Conservation (phyloP, 2,329 filamentous ascomycete genomes). For the Pleomassaria siparia region DNA sequence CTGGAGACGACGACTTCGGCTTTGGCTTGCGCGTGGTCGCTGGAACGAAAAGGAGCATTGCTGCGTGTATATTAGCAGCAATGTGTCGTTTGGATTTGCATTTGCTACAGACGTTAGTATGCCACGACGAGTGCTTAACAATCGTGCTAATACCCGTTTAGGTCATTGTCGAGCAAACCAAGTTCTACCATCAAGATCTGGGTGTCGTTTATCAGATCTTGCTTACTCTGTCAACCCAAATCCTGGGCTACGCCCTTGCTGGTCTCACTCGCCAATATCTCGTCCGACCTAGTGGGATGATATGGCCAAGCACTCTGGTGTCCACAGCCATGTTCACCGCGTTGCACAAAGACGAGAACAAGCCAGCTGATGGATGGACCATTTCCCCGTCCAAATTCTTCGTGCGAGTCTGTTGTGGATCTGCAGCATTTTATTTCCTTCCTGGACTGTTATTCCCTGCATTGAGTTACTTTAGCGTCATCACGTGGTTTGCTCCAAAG, state of each 20-base stretch:
- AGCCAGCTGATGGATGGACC: conserved; percentile 77
- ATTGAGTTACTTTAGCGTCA: conserved; percentile 83
- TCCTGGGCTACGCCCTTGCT: conserved; percentile 83
- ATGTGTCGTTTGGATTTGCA: conserved; percentile 85
- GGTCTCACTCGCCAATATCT: conserved; percentile 79
- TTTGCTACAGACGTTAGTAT: conserved; percentile 74
- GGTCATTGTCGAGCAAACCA: conserved; percentile 84
- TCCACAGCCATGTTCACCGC: conserved; percentile 88
- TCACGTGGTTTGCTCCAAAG: conserved; percentile 86
- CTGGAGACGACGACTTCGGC: conserved; percentile 53
- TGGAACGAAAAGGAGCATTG: conserved; percentile 92
- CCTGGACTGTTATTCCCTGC: conserved; percentile 81
- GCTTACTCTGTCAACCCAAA: conserved; percentile 82
- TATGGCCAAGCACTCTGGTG: conserved; percentile 87
- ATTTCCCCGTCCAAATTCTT: conserved; percentile 86
- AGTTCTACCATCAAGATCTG: conserved; percentile 83
- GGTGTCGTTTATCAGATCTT: conserved; percentile 77
- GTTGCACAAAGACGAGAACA: conserved; percentile 81
- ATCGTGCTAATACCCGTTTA: conserved; percentile 21
- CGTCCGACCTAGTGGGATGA: conserved; percentile 84
- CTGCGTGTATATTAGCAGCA: conserved; percentile 86
- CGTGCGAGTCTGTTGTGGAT: conserved; percentile 67
- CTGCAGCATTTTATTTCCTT: conserved; percentile 82
- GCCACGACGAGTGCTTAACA: neutral
- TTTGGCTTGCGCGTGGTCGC: conserved; percentile 76